These are phyloP conservation scores for Ophiosphaerella herpotricha DNA, from an alignment of 2,329 filamentous ascomycete genomes.

Conservation along the genomic window DNA sequence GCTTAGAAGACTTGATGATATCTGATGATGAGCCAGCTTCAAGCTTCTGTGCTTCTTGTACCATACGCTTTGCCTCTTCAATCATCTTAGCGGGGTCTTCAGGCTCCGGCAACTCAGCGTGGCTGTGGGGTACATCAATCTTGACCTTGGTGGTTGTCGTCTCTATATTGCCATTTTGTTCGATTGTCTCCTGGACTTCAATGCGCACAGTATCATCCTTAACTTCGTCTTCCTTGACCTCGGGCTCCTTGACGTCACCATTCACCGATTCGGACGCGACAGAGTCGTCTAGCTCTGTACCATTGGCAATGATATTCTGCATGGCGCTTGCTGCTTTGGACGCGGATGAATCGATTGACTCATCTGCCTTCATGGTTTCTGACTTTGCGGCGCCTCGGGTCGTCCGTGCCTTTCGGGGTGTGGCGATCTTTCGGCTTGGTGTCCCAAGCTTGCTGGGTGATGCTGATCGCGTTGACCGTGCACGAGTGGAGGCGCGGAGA, in stretches of 20 bases:
- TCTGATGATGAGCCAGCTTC: constrained; percentile 39
- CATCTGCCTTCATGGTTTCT: constrained; percentile 36
- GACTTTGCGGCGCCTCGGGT: constrained; percentile 45
- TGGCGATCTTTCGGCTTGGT: constrained; percentile 53
- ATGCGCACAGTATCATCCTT: constrained; percentile 64
- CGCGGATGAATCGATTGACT: constrained; percentile 50
- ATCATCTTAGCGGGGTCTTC: constrained; percentile 85
- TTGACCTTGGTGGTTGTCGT: constrained; percentile 74
- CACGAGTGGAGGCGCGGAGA: constrained; percentile 48
- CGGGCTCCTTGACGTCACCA: constrained; percentile 36
- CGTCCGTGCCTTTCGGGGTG: constrained; percentile 59
- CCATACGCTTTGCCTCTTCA: constrained; percentile 84
- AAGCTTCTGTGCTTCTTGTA: constrained; percentile 68
- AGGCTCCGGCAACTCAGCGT: constrained; percentile 70
- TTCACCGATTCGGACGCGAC: constrained; percentile 54
- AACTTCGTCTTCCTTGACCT: constrained; percentile 17
- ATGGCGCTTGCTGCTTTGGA: constrained; percentile 54
- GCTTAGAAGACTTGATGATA: constrained; percentile 35
- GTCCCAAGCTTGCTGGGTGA: constrained; percentile 59
- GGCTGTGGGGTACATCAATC: constrained; percentile 72
- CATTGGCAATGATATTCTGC: constrained; percentile 38
- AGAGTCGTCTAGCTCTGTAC: constrained; percentile 29
- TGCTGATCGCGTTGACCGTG: constrained; percentile 63
- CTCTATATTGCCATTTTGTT: constrained; percentile 64
- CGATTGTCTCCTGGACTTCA: constrained; percentile 68